Percentiles rank a stretch among this genome's conserved stretches.
Evolutionary conservation across 345 rosid species (phyloP).

Genomic region (Rhizophora apiculata): DNA sequence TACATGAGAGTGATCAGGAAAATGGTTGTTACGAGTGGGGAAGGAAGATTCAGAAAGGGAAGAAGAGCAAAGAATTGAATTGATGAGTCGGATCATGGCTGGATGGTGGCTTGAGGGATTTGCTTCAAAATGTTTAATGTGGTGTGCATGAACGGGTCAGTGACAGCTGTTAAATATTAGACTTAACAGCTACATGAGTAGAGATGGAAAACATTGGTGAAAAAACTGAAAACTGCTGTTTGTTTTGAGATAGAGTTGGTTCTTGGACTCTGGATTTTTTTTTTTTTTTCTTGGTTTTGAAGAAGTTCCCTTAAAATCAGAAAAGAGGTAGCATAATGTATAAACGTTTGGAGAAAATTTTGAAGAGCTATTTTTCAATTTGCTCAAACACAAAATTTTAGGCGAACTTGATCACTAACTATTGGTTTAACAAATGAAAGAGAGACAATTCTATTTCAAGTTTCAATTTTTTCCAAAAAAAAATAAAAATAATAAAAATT

Average conservation of each 20-base stretch:
- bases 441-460: too few relatives aligned
- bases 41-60: conserved; percentile 2
- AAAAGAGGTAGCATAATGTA: neutral
- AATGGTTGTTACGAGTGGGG: neutral
- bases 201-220: neutral
- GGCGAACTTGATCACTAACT: too few relatives aligned
- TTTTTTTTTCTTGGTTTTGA: neutral
- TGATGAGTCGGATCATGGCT: conserved; percentile 37
- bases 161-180: conserved; percentile 57
- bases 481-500: too few relatives aligned
- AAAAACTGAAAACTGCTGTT: neutral
- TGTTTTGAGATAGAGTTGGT: conserved; percentile 18
- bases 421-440: too few relatives aligned
- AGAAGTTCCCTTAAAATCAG: neutral
- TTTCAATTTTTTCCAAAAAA: too few relatives aligned
- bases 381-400: too few relatives aligned
- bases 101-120: conserved; percentile 20
- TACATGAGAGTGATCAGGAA: neutral
- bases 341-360: neutral
- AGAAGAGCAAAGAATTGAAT: neutral
- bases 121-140: conserved; percentile 24
- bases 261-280: conserved; percentile 10
- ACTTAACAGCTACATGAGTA: conserved; percentile 35
- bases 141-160: conserved; percentile 27
- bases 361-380: neutral